A percentile compares a stretch with the other conserved stretches of the same genome.
Conservation (phyloP, 2,329 filamentous ascomycete genomes). For the Exophiala viscosa region DNA sequence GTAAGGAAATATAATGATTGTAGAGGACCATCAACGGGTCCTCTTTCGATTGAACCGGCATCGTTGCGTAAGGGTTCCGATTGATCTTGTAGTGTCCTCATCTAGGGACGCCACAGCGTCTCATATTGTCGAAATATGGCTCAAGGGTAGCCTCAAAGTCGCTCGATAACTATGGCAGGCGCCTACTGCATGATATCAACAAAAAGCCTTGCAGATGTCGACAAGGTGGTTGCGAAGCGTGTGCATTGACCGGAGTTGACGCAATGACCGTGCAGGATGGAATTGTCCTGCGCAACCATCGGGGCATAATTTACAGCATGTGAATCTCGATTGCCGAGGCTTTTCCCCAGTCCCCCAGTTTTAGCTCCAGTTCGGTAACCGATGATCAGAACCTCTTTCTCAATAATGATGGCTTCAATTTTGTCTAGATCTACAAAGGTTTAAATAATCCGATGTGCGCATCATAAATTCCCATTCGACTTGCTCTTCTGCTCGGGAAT, state of each 20-base stretch:
- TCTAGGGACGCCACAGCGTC: neutral
- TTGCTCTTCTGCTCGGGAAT: slow-evolving; percentile 56
- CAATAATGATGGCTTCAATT: neutral
- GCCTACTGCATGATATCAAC: too few species aligned
- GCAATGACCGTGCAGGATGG: neutral
- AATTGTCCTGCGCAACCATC: too few species aligned
- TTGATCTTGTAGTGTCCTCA: neutral
- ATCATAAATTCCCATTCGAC: slow-evolving; percentile 16
- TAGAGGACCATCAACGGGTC: slow-evolving; percentile 65
- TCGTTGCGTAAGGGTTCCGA: slow-evolving; percentile 37
- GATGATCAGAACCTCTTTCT: neutral
- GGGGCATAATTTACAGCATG: too few species aligned
- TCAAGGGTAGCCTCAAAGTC: neutral
- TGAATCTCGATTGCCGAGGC: too few species aligned
- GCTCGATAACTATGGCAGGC: neutral
- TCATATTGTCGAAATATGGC: neutral
- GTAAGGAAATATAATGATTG: slow-evolving; percentile 50
- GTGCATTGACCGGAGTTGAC: too few species aligned
- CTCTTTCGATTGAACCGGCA: slow-evolving; percentile 87
- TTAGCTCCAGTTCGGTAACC: too few species aligned
- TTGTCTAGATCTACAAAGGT: neutral
- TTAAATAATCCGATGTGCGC: neutral
- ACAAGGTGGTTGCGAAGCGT: too few species aligned
- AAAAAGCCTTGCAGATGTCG: too few species aligned
- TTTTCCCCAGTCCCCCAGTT: too few species aligned